Evolutionary conservation across 2,329 filamentous ascomycete genomes (phyloP).

Genomic region (Bipolaris gigantea): DNA sequence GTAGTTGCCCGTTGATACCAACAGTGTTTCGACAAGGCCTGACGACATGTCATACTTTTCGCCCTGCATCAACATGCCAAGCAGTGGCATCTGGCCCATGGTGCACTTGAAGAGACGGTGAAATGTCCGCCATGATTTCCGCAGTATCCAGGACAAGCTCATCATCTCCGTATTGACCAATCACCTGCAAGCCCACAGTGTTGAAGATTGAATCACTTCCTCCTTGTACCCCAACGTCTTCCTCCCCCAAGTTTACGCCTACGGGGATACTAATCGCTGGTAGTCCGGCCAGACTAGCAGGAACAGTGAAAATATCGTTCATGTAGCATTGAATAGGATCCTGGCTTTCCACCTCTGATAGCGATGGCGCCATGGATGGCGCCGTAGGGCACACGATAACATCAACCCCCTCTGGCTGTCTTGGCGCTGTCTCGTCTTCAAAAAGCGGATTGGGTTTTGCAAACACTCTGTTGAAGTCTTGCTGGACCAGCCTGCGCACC

Average conservation of each 20-base stretch:
- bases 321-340: conserved; percentile 74
- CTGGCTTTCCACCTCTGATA: conserved; percentile 61
- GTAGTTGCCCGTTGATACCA: neutral
- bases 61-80: conserved; percentile 14
- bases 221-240: conserved; percentile 30
- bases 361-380: conserved; percentile 69
- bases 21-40: too few relatives aligned
- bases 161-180: conserved; percentile 82
- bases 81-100: conserved; percentile 13
- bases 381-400: conserved; percentile 86
- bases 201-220: conserved; percentile 21
- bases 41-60: neutral
- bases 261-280: conserved; percentile 85
- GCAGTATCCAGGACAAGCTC: conserved; percentile 63
- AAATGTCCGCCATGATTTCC: conserved; percentile 27
- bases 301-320: conserved; percentile 95
- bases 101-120: conserved; percentile 5
- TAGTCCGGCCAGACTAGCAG: conserved; percentile 86
- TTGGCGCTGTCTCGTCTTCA: conserved; percentile 19
- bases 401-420: conserved; percentile 67
- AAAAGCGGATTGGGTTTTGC: conserved; percentile 67
- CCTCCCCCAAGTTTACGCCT: conserved; percentile 38
- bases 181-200: conserved; percentile 69
- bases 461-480: conserved; percentile 85
- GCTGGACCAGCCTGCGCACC: conserved; percentile 78